Evolutionary conservation across 345 rosid genomes (phyloP).

Genomic region (Lumnitzera littorea): DNA sequence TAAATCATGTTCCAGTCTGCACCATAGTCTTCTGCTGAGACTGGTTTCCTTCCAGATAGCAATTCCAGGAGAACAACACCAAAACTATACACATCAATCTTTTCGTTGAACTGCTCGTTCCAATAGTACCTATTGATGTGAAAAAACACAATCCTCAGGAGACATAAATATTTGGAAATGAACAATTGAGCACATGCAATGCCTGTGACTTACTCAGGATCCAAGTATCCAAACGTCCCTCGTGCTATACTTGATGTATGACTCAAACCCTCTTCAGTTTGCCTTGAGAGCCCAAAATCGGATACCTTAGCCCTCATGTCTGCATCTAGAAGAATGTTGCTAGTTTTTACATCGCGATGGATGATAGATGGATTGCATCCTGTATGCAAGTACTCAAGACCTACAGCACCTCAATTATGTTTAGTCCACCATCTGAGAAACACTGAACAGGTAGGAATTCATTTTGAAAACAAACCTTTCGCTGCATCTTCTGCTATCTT

Average conservation of each 20-base stretch:
- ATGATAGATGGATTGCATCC: conserved; percentile 96
- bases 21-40: conserved; percentile 78
- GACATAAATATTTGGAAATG: too few species aligned
- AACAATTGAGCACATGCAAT: background rate
- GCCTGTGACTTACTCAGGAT: conserved; percentile 68
- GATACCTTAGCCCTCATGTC: conserved; percentile 97
- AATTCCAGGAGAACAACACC: conserved; percentile 94
- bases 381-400: conserved; percentile 93
- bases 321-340: conserved; percentile 83
- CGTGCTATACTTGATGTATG: conserved; percentile 89
- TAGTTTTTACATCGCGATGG: conserved; percentile 93
- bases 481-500: conserved; percentile 88
- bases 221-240: conserved; percentile 93
- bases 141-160: too few species aligned
- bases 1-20: conserved; percentile 80
- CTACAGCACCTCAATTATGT: conserved; percentile 45
- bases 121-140: conserved; percentile 62
- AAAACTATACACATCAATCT: conserved; percentile 95
- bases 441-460: too few species aligned
- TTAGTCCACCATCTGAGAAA: conserved; percentile 9
- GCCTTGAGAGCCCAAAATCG: conserved; percentile 95
- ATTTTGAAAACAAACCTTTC: conserved; percentile 46
- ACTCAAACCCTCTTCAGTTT: conserved; percentile 85
- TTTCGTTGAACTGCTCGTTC: conserved; percentile 82
- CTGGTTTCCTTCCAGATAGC: conserved; percentile 84